Evolutionary conservation across 192 early-diverging fungal genomes (phyloP).

Genomic region (Fimicolochytrium jonesii): DNA sequence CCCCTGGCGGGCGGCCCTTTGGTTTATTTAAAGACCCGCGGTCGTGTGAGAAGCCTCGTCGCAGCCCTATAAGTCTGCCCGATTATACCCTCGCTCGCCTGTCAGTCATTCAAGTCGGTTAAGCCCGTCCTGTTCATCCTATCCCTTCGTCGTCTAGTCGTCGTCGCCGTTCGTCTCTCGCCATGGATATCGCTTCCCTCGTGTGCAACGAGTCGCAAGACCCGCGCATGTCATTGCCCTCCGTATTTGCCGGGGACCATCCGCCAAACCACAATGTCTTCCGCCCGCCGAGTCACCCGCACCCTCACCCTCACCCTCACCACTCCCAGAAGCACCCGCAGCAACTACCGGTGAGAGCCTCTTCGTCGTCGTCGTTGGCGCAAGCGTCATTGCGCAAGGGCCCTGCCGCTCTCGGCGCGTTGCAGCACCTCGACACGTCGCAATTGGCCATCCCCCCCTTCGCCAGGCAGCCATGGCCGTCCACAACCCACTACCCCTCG

Average conservation of each 20-base stretch:
- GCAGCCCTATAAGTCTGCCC: no score
- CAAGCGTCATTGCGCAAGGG: neutral
- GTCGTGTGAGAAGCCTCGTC: no score
- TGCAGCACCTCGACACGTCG: neutral
- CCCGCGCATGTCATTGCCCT: neutral
- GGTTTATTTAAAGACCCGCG: no score
- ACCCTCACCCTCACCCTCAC: neutral
- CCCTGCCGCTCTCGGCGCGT: neutral
- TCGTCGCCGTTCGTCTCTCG: neutral
- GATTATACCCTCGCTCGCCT: no score
- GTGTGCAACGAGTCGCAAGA: neutral
- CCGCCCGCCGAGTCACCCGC: neutral
- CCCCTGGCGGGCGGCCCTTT: no score
- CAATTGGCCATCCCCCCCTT: neutral
- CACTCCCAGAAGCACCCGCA: neutral
- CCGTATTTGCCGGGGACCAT: neutral
- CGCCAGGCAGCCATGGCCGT: neutral
- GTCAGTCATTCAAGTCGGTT: no score
- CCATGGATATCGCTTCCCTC: neutral
- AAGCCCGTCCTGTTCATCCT: no score
- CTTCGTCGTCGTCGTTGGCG: neutral
- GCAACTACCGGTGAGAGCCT: neutral
- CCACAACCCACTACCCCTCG: constrained; percentile 1
- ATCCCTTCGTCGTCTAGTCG: no score
- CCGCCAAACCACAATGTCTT: neutral